A percentile compares a stretch with the other conserved stretches of the same genome.
These are phyloP conservation scores for Gracilaria domingensis DNA, from an alignment of 23 red algal genomes.

Conservation along the genomic window DNA sequence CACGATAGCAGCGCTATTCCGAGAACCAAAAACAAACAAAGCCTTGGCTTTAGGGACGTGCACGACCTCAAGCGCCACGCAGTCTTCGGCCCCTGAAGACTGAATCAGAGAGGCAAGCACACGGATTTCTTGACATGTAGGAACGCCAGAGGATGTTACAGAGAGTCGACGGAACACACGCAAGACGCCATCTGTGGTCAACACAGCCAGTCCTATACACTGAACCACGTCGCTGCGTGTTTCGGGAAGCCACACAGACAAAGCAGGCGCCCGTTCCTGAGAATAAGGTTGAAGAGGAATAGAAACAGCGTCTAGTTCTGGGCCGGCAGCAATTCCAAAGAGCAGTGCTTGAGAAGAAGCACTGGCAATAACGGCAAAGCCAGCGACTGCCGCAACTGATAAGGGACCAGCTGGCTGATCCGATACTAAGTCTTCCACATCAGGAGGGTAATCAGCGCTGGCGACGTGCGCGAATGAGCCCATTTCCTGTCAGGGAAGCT, in stretches of 20 bases:
- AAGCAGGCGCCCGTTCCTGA: constrained; percentile 4
- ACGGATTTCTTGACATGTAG: constrained; percentile 33
- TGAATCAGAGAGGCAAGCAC: constrained; percentile 21
- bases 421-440: constrained; percentile 58
- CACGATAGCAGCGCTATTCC: constrained; percentile 55
- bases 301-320: constrained; percentile 40
- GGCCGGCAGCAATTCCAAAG: constrained; percentile 51
- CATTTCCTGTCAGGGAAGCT: neutral
- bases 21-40: constrained; percentile 57
- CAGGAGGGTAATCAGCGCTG: constrained; percentile 38
- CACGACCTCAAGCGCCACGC: constrained; percentile 9
- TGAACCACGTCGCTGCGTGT: constrained; percentile 8
- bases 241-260: constrained; percentile 43
- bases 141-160: constrained; percentile 16
- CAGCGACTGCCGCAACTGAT: constrained; percentile 46
- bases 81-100: constrained; percentile 31
- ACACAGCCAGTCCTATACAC: constrained; percentile 44
- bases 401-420: constrained; percentile 11
- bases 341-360: constrained; percentile 34
- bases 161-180: constrained; percentile 46
- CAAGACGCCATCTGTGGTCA: constrained; percentile 53
- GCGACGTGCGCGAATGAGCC: constrained; percentile 44
- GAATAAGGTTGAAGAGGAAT: constrained; percentile 39
- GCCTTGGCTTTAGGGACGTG: constrained; percentile 1
- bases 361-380: constrained; percentile 49